A percentile compares a stretch with the other conserved stretches of the same genome.
Conservation (phyloP, 1,284 basidiomycete genomes). For the Sanghuangporus baumii region DNA sequence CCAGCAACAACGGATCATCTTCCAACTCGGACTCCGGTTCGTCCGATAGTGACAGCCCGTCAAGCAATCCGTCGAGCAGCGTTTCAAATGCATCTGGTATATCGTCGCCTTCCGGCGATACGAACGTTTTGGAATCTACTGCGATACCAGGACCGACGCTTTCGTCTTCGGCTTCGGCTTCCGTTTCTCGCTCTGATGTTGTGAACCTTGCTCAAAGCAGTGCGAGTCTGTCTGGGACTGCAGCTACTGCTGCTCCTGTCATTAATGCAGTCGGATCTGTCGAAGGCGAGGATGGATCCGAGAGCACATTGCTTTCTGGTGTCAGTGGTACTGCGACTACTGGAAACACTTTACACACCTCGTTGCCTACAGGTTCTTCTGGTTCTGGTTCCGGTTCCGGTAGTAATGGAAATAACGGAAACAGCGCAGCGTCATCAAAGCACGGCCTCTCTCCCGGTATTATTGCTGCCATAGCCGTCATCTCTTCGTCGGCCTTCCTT, state of each 20-base stretch:
- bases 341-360: background rate
- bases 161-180: background rate
- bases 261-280: background rate
- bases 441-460: slow-evolving; percentile 4
- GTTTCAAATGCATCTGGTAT: background rate
- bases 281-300: background rate
- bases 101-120: background rate
- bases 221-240: background rate
- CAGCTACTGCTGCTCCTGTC: background rate
- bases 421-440: background rate
- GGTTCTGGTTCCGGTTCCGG: background rate
- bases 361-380: background rate
- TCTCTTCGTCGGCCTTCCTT: background rate
- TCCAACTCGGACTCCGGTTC: background rate
- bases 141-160: background rate
- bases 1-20: background rate
- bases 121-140: background rate
- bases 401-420: background rate
- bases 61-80: background rate
- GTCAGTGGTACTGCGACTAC: background rate
- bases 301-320: background rate
- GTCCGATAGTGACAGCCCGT: background rate
- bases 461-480: slow-evolving; percentile 9
- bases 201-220: background rate
- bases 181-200: background rate